Evolutionary conservation across 192 early-diverging fungal species (phyloP).

Genomic region (Globomyces pollinis-pini): DNA sequence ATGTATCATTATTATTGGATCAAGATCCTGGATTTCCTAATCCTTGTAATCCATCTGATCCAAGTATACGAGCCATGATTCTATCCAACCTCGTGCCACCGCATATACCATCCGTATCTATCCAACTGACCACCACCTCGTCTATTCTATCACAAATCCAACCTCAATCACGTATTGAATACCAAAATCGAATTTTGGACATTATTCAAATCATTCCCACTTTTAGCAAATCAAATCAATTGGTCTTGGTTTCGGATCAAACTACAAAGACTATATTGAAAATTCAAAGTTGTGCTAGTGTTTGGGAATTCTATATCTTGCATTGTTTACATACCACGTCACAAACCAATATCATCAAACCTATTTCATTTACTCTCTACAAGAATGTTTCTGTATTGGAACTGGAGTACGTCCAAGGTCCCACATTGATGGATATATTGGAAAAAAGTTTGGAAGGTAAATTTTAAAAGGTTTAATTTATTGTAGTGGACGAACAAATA

Average conservation of each 20-base stretch:
- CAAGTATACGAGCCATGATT: not conserved
- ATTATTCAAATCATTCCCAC: constrained; percentile 2
- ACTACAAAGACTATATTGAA: constrained; percentile 20
- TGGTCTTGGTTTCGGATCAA: not conserved
- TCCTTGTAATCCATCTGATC: not conserved
- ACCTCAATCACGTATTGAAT: too few species aligned
- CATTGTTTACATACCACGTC: constrained; percentile 15
- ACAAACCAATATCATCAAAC: constrained; percentile 15
- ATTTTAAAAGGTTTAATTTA: too few species aligned
- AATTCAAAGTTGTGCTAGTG: constrained; percentile 10
- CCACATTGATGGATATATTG: constrained; percentile 31
- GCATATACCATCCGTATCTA: not conserved
- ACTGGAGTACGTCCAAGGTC: constrained; percentile 9
- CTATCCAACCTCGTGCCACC: not conserved
- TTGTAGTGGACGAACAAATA: constrained; percentile 32
- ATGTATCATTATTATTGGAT: not conserved
- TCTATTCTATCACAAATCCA: too few species aligned
- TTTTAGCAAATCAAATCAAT: not conserved
- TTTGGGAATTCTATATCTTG: constrained; percentile 36
- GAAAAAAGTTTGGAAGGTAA: constrained; percentile 4
- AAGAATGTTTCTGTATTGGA: constrained; percentile 23
- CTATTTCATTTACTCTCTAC: constrained; percentile 29
- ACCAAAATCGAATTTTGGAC: not conserved
- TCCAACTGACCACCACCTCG: not conserved
- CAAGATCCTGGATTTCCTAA: not conserved